Percentiles rank a stretch among this genome's conserved stretches.
These are phyloP conservation scores for Begonia peltatifolia DNA, from an alignment of 306 rosid species.

Conservation along the genomic window DNA sequence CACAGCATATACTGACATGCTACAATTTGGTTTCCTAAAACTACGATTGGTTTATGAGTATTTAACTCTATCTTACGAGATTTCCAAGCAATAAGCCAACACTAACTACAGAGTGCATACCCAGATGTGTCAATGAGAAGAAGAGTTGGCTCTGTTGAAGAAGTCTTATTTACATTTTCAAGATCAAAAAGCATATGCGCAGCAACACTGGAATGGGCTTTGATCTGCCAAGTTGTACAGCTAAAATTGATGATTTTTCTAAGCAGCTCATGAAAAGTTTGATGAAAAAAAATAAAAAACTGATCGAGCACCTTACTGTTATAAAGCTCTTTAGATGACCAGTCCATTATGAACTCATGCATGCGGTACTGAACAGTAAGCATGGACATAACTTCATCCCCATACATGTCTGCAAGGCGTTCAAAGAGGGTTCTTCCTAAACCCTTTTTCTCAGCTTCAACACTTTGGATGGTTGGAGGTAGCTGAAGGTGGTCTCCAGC, in stretches of 20 bases:
- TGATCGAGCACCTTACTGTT: slow-evolving; percentile 54
- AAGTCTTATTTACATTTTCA: slow-evolving; percentile 58
- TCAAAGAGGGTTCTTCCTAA: slow-evolving; percentile 91
- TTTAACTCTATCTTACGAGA: too few relatives aligned
- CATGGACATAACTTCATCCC: slow-evolving; percentile 72
- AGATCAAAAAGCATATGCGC: slow-evolving; percentile 68
- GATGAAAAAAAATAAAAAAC: too few relatives aligned
- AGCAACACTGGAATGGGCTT: slow-evolving; percentile 90
- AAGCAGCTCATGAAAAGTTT: too few relatives aligned
- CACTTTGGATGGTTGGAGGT: slow-evolving; percentile 98
- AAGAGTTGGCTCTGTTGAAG: slow-evolving; percentile 81
- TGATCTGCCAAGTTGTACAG: slow-evolving; percentile 34
- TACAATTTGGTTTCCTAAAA: too few relatives aligned
- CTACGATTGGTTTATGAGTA: too few relatives aligned
- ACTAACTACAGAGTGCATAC: slow-evolving; percentile 30
- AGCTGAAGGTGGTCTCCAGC: slow-evolving; percentile 99
- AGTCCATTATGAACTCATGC: slow-evolving; percentile 89
- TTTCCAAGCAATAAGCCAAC: slow-evolving; percentile 6
- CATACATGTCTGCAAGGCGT: slow-evolving; percentile 76
- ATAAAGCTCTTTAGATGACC: slow-evolving; percentile 98
- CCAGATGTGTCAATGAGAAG: slow-evolving; percentile 90
- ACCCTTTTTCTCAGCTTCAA: slow-evolving; percentile 97
- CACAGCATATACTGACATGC: too few relatives aligned
- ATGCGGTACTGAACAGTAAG: slow-evolving; percentile 95
- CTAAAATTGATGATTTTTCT: too few relatives aligned